A percentile compares a stretch with the other conserved stretches of the same genome.
phyloP scores from a whole-genome alignment of 805 yeast species.

The Pichia manshurica region DNA sequence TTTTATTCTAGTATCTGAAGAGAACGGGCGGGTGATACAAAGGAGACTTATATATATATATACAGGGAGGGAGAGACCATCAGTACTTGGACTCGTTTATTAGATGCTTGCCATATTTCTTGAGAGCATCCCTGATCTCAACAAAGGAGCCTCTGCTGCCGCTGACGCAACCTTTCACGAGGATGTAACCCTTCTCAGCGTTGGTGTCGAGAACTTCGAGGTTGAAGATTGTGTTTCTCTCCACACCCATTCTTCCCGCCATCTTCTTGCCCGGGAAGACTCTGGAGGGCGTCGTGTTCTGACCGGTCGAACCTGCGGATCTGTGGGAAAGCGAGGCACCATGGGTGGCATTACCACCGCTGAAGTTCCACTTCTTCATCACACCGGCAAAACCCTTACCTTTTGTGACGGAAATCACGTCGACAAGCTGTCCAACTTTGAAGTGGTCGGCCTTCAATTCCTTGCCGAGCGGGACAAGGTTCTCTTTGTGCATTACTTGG shows the following conservation, averaged over 20 bases:
- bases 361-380: conserved; percentile 89
- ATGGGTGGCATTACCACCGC: conserved; percentile 87
- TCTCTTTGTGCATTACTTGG: conserved; percentile 60
- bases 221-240: conserved; percentile 67
- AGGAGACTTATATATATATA: too few relatives aligned
- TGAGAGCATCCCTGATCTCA: conserved; percentile 73
- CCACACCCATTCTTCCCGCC: conserved; percentile 96
- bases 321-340: conserved; percentile 94
- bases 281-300: conserved; percentile 92
- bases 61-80: not conserved
- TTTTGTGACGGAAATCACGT: conserved; percentile 69
- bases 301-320: conserved; percentile 96
- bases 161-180: conserved; percentile 85
- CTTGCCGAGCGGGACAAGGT: conserved; percentile 71
- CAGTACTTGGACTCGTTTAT: conserved; percentile 10
- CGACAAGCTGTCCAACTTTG: conserved; percentile 76
- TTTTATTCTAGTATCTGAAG: too few relatives aligned
- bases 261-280: conserved; percentile 93
- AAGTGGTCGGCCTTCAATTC: conserved; percentile 80
- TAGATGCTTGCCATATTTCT: conserved; percentile 31
- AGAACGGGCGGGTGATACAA: too few relatives aligned
- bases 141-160: conserved; percentile 80
- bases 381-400: conserved; percentile 99
- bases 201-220: conserved; percentile 72
- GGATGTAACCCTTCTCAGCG: conserved; percentile 71